A percentile compares a stretch with the other conserved stretches of the same genome.
phyloP scores from a whole-genome alignment of 768 basidiomycete species.

The Rhodotorula paludigena region DNA sequence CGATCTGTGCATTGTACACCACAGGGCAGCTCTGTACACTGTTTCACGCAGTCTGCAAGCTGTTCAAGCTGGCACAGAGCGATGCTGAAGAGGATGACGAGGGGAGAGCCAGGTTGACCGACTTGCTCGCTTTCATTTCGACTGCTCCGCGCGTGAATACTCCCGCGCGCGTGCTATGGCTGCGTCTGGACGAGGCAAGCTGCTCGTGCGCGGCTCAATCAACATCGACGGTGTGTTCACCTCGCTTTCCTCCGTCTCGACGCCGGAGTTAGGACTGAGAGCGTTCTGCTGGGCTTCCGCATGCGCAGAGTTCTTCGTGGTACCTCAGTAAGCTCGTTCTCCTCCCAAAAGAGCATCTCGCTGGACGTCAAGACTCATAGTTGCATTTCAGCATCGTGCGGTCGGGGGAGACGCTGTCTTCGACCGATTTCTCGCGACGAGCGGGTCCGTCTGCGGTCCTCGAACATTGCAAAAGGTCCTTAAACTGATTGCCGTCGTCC shows the following conservation, averaged over 20 bases:
- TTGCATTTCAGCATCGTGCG: slow-evolving; percentile 39
- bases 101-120: too few relatives aligned
- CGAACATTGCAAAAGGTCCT: rapidly evolving
- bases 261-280: too few relatives aligned
- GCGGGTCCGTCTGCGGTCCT: slow-evolving; percentile 25
- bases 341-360: too few relatives aligned
- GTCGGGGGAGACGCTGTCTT: slow-evolving; percentile 51
- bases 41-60: too few relatives aligned
- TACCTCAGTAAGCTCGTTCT: too few relatives aligned
- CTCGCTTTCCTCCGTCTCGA: slow-evolving; percentile 42
- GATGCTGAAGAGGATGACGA: too few relatives aligned
- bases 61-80: too few relatives aligned
- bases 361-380: not conserved
- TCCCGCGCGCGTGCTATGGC: too few relatives aligned
- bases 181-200: not conserved
- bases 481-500: not conserved
- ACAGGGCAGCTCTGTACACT: too few relatives aligned
- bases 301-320: slow-evolving; percentile 18
- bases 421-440: slow-evolving; percentile 44
- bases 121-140: not conserved
- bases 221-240: slow-evolving; percentile 43
- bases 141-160: too few relatives aligned
- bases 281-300: too few relatives aligned
- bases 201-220: slow-evolving; percentile 45
- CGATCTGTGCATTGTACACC: too few relatives aligned